Evolutionary conservation across 2,329 filamentous ascomycete species (phyloP).

Genomic region (Aspergillus japonicus): DNA sequence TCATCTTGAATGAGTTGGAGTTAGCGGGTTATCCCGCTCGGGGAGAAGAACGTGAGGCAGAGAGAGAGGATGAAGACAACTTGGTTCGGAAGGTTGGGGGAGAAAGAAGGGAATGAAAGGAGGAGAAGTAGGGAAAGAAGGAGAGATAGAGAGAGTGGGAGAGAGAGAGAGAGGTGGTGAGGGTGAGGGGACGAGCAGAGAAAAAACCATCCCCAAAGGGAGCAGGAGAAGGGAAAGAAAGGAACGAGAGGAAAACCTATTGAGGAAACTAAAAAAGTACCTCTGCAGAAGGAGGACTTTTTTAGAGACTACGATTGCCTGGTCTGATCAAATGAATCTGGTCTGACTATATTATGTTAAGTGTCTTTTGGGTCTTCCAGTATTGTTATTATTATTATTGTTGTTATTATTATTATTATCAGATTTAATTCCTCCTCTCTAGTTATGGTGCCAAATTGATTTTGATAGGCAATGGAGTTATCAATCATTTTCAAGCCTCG

Average conservation of each 20-base stretch:
- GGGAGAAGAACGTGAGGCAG: neutral
- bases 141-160: constrained; percentile 7
- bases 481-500: constrained; percentile 4
- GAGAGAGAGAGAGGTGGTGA: constrained; percentile 3
- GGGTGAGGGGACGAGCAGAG: constrained; percentile 7
- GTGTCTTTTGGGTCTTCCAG: too few relatives aligned
- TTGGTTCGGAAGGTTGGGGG: constrained; percentile 8
- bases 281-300: neutral
- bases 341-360: neutral
- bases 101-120: constrained; percentile 3
- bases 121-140: constrained; percentile 9
- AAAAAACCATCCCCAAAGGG: constrained; percentile 8
- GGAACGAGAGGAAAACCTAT: neutral
- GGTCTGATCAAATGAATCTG: neutral
- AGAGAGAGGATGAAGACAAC: neutral
- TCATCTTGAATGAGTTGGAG: constrained; percentile 13
- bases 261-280: constrained; percentile 4
- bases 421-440: neutral
- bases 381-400: neutral
- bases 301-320: neutral
- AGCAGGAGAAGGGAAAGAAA: neutral
- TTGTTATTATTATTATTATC: neutral
- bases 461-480: constrained; percentile 1
- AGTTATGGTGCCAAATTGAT: neutral
- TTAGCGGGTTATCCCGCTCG: constrained; percentile 12